These are phyloP conservation scores for Pichia sporocuriosa DNA, from an alignment of 805 yeast species.

Conservation along the genomic window DNA sequence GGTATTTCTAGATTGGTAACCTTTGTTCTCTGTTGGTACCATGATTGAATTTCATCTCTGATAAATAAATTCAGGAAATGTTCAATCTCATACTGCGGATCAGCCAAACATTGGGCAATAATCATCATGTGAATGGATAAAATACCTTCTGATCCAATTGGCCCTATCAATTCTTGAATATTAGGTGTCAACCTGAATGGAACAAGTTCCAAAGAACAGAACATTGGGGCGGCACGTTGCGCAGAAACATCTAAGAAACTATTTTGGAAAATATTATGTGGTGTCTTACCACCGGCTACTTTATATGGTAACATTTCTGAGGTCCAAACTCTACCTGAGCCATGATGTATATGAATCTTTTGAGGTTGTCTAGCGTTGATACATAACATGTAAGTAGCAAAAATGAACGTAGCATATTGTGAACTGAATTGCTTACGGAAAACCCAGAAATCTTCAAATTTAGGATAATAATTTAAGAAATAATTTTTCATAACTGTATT, in stretches of 20 bases:
- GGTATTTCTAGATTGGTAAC: conserved; percentile 70
- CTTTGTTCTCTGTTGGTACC: conserved; percentile 87
- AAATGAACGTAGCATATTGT: conserved; percentile 88
- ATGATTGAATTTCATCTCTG: conserved; percentile 88
- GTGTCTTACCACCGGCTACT: conserved; percentile 47
- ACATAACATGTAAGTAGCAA: conserved; percentile 91
- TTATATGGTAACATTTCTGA: conserved; percentile 93
- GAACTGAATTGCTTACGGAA: conserved; percentile 93
- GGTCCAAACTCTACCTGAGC: conserved; percentile 86
- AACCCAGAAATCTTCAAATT: conserved; percentile 93
- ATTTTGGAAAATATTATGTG: conserved; percentile 34
- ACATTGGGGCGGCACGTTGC: conserved; percentile 67
- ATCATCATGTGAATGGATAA: conserved; percentile 77
- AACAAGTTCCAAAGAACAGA: conserved; percentile 85
- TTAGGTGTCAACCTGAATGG: conserved; percentile 97
- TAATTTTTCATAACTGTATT: conserved; percentile 73
- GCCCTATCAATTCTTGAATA: conserved; percentile 88
- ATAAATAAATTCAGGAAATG: conserved; percentile 90
- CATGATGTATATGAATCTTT: conserved; percentile 75
- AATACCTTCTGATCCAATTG: conserved; percentile 87
- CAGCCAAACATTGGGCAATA: conserved; percentile 82
- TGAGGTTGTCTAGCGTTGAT: conserved; percentile 90
- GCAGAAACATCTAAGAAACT: conserved; percentile 42
- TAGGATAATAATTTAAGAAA: conserved; percentile 60
- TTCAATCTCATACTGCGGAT: conserved; percentile 87